Percentiles rank a stretch among this genome's conserved stretches.
phyloP scores from a whole-genome alignment of 148 eudicot genomes.

The Camellia lanceoleosa region DNA sequence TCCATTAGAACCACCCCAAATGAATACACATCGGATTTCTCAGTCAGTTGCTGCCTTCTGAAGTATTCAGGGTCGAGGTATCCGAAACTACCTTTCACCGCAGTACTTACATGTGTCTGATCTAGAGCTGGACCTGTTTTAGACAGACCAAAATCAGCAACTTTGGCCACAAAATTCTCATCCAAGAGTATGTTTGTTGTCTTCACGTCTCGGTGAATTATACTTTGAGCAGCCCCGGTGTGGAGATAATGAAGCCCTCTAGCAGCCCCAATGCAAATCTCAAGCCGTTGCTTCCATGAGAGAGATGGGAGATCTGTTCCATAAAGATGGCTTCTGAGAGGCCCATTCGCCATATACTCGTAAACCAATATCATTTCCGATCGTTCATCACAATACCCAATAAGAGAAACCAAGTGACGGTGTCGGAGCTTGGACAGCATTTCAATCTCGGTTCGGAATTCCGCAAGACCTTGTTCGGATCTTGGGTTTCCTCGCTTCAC shows the following conservation, averaged over 20 bases:
- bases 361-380: slow-evolving; percentile 87
- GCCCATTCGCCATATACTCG: slow-evolving; percentile 22
- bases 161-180: slow-evolving; percentile 13
- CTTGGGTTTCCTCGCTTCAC: slow-evolving; percentile 5
- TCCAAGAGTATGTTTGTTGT: slow-evolving; percentile 5
- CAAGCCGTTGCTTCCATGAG: slow-evolving; percentile 11
- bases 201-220: slow-evolving; percentile 6
- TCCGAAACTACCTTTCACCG: not conserved
- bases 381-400: slow-evolving; percentile 45
- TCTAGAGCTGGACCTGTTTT: slow-evolving; percentile 24
- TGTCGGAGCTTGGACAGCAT: slow-evolving; percentile 8
- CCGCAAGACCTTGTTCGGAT: not conserved
- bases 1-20: slow-evolving; percentile 95
- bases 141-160: slow-evolving; percentile 8
- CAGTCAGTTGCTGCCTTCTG: slow-evolving; percentile 67
- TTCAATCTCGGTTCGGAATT: slow-evolving; percentile 1
- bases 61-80: slow-evolving; percentile 11
- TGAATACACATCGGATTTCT: slow-evolving; percentile 83
- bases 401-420: slow-evolving; percentile 5
- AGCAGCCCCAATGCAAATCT: slow-evolving; percentile 10
- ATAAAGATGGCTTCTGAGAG: slow-evolving; percentile 4
- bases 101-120: slow-evolving; percentile 14
- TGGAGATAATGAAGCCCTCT: slow-evolving; percentile 12
- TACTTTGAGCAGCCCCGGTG: not conserved
- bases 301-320: not conserved